Percentiles rank a stretch among this genome's conserved stretches.
Evolutionary conservation across 2,329 filamentous ascomycete genomes (phyloP).

Genomic region (Aphanoascus verrucosus): DNA sequence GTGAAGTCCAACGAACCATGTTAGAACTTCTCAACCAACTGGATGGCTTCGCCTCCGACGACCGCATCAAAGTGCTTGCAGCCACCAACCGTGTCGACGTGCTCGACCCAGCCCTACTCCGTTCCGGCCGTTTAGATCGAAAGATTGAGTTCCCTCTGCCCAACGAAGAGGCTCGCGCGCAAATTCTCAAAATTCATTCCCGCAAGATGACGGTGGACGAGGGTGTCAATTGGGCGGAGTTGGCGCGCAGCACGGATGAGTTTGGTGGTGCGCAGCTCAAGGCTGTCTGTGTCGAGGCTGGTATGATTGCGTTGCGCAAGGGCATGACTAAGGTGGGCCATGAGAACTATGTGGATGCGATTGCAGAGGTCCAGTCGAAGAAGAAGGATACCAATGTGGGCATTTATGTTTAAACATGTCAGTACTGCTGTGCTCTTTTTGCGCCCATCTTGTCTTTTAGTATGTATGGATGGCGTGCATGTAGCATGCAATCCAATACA

Average conservation of each 20-base stretch:
- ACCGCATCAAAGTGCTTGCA: slow-evolving; percentile 90
- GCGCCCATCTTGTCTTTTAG: slow-evolving; percentile 13
- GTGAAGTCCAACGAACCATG: slow-evolving; percentile 98
- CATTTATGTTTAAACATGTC: slow-evolving; percentile 31
- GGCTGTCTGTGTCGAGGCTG: slow-evolving; percentile 95
- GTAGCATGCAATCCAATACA: slow-evolving; percentile 15
- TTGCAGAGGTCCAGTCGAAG: slow-evolving; percentile 77
- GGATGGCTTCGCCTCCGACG: slow-evolving; percentile 93
- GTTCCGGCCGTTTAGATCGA: slow-evolving; percentile 82
- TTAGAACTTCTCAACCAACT: slow-evolving; percentile 96
- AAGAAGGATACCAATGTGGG: slow-evolving; percentile 66
- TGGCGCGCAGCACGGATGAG: slow-evolving; percentile 94
- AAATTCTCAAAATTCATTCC: slow-evolving; percentile 95
- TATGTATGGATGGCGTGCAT: slow-evolving; percentile 1
- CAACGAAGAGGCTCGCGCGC: slow-evolving; percentile 92
- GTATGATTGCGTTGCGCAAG: slow-evolving; percentile 93
- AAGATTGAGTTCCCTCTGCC: slow-evolving; percentile 98
- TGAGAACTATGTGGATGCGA: slow-evolving; percentile 97
- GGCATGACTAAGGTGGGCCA: slow-evolving; percentile 95
- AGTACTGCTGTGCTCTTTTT: background rate
- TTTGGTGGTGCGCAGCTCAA: slow-evolving; percentile 97
- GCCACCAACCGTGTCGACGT: slow-evolving; percentile 93
- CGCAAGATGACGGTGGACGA: slow-evolving; percentile 96
- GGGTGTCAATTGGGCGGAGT: slow-evolving; percentile 86
- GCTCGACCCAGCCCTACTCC: slow-evolving; percentile 78